Percentiles rank a stretch among this genome's conserved stretches.
These are phyloP conservation scores for Gossypium longicalyx DNA, from an alignment of 345 rosid species.

Conservation along the genomic window DNA sequence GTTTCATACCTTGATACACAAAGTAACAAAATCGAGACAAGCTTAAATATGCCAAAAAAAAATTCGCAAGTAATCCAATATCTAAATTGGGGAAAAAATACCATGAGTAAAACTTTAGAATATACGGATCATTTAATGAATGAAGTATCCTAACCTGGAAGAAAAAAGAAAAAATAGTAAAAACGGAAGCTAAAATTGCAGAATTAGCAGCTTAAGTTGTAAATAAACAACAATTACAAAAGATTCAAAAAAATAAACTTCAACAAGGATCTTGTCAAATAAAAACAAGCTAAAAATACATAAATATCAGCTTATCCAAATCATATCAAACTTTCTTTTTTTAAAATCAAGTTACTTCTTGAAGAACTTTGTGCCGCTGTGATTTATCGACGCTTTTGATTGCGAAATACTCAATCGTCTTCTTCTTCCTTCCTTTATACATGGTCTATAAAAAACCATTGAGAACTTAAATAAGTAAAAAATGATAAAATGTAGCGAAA, in stretches of 20 bases:
- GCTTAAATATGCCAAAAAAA: neutral
- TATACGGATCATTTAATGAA: constrained; percentile 68
- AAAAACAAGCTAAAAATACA: neutral
- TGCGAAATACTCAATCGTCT: constrained; percentile 90
- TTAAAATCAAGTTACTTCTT: constrained; percentile 56
- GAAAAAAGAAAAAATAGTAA: neutral
- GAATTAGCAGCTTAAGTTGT: neutral
- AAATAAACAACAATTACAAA: neutral
- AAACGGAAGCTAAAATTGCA: neutral
- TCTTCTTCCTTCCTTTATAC: constrained; percentile 96
- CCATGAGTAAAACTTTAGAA: constrained; percentile 85
- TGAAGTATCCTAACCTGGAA: constrained; percentile 90
- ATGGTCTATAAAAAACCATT: constrained; percentile 44
- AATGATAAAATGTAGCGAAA: neutral
- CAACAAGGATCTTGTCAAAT: constrained; percentile 1
- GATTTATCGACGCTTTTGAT: constrained; percentile 92
- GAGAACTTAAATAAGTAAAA: neutral
- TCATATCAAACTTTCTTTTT: neutral
- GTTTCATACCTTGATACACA: constrained; percentile 70
- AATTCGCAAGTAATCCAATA: neutral
- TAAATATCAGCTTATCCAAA: neutral
- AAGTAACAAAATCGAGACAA: neutral
- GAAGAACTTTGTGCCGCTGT: constrained; percentile 83
- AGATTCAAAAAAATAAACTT: constrained; percentile 31
- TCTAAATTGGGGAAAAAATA: constrained; percentile 23